Evolutionary conservation across 805 yeast species (phyloP), one percentile per base, ranked within the genome.

Genomic region (Helenozyma rhizophorensis): DNA sequence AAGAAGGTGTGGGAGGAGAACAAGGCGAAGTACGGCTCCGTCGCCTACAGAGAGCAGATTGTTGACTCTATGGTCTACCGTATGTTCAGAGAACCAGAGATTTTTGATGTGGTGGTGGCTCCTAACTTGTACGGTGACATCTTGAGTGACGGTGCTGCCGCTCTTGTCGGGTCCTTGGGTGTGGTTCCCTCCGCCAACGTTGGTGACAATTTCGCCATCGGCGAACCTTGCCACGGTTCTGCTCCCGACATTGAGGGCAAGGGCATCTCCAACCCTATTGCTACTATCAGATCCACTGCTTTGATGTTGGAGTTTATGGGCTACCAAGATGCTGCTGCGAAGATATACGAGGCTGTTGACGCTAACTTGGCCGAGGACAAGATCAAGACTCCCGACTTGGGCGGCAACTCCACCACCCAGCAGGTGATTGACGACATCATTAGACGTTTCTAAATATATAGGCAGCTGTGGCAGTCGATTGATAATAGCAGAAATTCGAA

Each of bases 31-130:
- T 89, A 74, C 61, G 70, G 69, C 21, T 56, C 74, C 9, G 70
- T 93, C 37, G 73, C 68, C 28, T 74, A 86, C 62, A 84, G 84
- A 59, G 97, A 93, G 70, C 98, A 93, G 70, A 90, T 93, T 60
- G 97, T 93, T 28, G 98, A 93, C 70, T 89, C 97, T 10, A 93
- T 93, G 98, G 98, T 93, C 37, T 93, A 93, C 78, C 78, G 96
- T 63, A 78, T 93, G 93, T 93, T 93, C 80, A 81, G 97, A 65
- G 97, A 93, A 65, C 98, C 98, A 33, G 88, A 87, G 56, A 81
- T 85, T 61, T 93, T 93, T 55, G 98, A 93, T 58, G 98, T 93
- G 44, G 93, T 93, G 23, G 98, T 93, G 34, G 98, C 97, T 42
- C 98, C 98, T 51, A 93, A 93, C 74, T 74, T 93, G 60, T 93